Evolutionary conservation across 2,329 filamentous ascomycete genomes (phyloP), one percentile per base, ranked within the genome.

Genomic region (Fusarium sulawesiense): DNA sequence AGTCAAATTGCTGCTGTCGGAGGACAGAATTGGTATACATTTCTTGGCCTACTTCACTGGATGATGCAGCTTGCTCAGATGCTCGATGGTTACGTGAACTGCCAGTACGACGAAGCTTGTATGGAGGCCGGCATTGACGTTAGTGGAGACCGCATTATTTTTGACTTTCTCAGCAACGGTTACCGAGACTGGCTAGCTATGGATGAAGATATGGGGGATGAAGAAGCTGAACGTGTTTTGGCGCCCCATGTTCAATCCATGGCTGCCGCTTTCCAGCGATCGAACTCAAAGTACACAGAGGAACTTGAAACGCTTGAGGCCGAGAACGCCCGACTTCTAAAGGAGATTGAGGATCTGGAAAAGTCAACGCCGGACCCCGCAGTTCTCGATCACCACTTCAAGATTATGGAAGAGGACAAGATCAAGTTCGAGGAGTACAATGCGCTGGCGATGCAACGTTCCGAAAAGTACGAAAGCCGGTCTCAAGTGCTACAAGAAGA

Each of bases 51-150:
- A 78, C 85, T 99, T 53, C 94, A 99, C 82, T 99, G 96, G 96
- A 95, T 99, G 90, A 97, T 99, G 95, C 94, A 98, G 80, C 84
- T 99, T 54, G 93, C 93, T 7, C 91, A 95, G 73, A 97, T 98
- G 91, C 88, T 98, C 76, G 94, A 98, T 67, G 88, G 92, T 23
- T 98, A 94, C 77, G 84, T 88, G 2, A 80, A 84, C 57, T 91
- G 94, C 62, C 89, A 89, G 48, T 99, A 97, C 78, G 94, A 98
- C 72, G 92, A 97, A 55, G 94, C 94, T 2, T 98, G 94, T 78
- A 86, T 92, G 44, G 95, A 98, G 74, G 91, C 89, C 30, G 96
- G 95, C 3, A 88, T 96, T 47, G 96, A 99, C 79, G 90, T 98
- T 29, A 90, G 87, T 13, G 93, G 93, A 7, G 94, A 99, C 78